Evolutionary conservation across 495 filamentous ascomycete species (phyloP), one percentile per base, ranked within the genome.

Genomic region (Talaromyces trachyspermus): DNA sequence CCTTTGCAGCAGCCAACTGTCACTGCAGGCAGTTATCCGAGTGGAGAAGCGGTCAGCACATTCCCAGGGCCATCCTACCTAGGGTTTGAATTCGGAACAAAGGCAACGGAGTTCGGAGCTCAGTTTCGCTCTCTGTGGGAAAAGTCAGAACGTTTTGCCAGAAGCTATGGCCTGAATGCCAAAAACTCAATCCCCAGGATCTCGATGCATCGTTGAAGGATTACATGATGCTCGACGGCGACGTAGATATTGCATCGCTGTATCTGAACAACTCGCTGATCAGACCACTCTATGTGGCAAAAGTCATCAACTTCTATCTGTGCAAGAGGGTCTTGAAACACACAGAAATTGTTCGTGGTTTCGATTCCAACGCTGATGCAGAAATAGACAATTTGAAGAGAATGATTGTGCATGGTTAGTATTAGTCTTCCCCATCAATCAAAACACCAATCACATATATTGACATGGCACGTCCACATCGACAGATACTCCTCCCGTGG

Each of bases 231-330:
- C 6, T 43, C 1, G 45, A 54, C 15, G 52, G 56, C 1, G 50
- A 59, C 18, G 15, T 35, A 15, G 14, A 30, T 3, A 43, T 49
- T 5, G 52, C 53, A 1, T 50, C 43, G 4, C 41, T 35, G 6
- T 56, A 64, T 14, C 36, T 64, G 11, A 37, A 41, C 3, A 49
- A 52, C 19, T 18, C 53, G 4, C 32, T 37, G 2, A 62, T 57
- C 11, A 41, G 56, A 10, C 52, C 42, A 17, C 48, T 51, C 12
- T 43, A 59, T 9, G 43, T 64, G 4, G 43, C 61, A 2, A 60
- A 60, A 20, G 50, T 61, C 0, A 51, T 66, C 22, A 57, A 59
- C 29, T 51, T 37, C 12, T 54, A 51, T 22, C 45, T 64, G 2
- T 47, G 55, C 9, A 35, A 46, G 5, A 33, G 59, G 9, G 26